phyloP scores from a whole-genome alignment of 1,284 basidiomycete species.

The Blastosporella zonata region DNA sequence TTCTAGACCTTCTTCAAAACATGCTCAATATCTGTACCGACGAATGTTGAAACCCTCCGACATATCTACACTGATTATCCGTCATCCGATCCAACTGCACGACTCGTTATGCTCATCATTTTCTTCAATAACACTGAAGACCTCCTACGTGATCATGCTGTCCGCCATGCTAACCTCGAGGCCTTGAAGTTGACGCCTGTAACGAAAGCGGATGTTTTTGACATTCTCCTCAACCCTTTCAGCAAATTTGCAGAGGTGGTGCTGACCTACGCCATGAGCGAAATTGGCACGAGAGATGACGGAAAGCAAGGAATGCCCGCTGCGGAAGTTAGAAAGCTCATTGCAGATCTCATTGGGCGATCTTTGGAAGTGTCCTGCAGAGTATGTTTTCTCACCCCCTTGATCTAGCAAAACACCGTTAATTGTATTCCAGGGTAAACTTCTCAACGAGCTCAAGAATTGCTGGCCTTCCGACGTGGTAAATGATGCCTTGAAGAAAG shows the following conservation, averaged over 20 bases:
- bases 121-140: slow-evolving; percentile 53
- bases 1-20: slow-evolving; percentile 63
- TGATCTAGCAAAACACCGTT: neutral
- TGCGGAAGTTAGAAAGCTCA: slow-evolving; percentile 40
- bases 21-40: slow-evolving; percentile 54
- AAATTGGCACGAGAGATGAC: slow-evolving; percentile 30
- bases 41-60: slow-evolving; percentile 50
- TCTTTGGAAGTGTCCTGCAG: slow-evolving; percentile 66
- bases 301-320: slow-evolving; percentile 40
- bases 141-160: slow-evolving; percentile 25
- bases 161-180: slow-evolving; percentile 44
- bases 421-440: slow-evolving; percentile 48
- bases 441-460: slow-evolving; percentile 54
- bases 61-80: slow-evolving; percentile 65
- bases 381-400: slow-evolving; percentile 31
- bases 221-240: slow-evolving; percentile 65
- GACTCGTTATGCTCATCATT: slow-evolving; percentile 64
- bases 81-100: slow-evolving; percentile 51
- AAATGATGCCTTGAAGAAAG: slow-evolving; percentile 37
- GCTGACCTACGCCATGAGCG: slow-evolving; percentile 48
- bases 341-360: slow-evolving; percentile 50
- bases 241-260: slow-evolving; percentile 55
- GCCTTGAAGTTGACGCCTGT: slow-evolving; percentile 51
- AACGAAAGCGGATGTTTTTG: slow-evolving; percentile 53
- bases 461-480: slow-evolving; percentile 34